A percentile compares a stretch with the other conserved stretches of the same genome.
These are phyloP conservation scores for Acanthamoeba lenticulata DNA, from an alignment of 208 protist genomes.

Conservation along the genomic window DNA sequence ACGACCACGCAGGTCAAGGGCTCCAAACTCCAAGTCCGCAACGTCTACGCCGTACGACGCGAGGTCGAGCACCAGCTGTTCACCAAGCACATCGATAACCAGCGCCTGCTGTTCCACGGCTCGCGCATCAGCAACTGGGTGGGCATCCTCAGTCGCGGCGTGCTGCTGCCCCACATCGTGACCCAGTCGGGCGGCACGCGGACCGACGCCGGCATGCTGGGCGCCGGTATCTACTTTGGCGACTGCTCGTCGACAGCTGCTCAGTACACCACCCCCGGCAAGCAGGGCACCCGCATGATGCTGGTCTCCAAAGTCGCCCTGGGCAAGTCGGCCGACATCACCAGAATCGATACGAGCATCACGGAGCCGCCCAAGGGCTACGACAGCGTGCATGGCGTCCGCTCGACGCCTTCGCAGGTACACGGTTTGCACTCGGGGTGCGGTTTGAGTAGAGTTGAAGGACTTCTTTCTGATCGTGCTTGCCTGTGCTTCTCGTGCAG, in stretches of 20 bases:
- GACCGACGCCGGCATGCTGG: conserved; percentile 70
- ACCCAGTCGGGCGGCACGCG: conserved; percentile 9
- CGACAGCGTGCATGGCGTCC: conserved; percentile 73
- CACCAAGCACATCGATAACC: conserved; percentile 46
- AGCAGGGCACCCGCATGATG: conserved; percentile 31
- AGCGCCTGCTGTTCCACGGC: neutral
- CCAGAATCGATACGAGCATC: neutral
- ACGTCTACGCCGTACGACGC: conserved; percentile 26
- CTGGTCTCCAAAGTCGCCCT: conserved; percentile 71
- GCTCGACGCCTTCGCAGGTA: too few relatives aligned
- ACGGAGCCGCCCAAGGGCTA: conserved; percentile 68
- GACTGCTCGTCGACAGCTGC: conserved; percentile 44
- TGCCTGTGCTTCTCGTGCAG: neutral
- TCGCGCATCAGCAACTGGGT: conserved; percentile 68
- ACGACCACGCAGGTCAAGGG: neutral
- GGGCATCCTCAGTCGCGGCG: conserved; percentile 63
- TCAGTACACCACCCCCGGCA: conserved; percentile 10
- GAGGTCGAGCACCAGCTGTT: neutral
- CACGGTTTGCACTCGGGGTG: too few relatives aligned
- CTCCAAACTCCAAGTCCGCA: conserved; percentile 18
- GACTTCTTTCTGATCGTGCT: neutral
- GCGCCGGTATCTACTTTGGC: conserved; percentile 76
- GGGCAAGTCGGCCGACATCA: conserved; percentile 38
- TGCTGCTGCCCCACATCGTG: conserved; percentile 71
- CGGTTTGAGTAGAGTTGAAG: too few relatives aligned